Percentiles rank a stretch among this genome's conserved stretches.
Conservation (phyloP, 2,329 filamentous ascomycete genomes). For the Ceratocystis diversiconidia region DNA sequence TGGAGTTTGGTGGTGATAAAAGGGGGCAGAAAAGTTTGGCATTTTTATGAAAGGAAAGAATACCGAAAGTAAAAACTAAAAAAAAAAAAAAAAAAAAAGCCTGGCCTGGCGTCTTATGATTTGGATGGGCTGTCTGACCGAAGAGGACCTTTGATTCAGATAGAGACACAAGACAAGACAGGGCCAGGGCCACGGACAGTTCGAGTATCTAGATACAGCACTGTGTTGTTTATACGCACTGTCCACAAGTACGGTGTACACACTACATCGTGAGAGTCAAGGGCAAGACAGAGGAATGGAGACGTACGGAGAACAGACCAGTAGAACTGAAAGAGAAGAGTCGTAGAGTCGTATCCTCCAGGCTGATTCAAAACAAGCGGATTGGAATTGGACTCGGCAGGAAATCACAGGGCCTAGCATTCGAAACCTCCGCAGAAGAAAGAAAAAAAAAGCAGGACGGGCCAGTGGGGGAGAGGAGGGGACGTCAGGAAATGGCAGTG, state of each 20-base stretch:
- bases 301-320: too few species aligned
- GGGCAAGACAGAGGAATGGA: background rate
- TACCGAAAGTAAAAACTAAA: too few species aligned
- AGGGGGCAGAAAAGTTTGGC: too few species aligned
- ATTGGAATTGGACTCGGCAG: background rate
- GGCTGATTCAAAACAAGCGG: background rate
- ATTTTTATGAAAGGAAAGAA: too few species aligned
- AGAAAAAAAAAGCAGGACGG: background rate
- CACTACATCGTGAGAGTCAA: background rate
- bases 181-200: background rate
- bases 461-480: background rate
- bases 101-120: too few species aligned
- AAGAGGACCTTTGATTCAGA: slow-evolving; percentile 1
- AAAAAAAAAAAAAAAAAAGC: background rate
- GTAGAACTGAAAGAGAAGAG: background rate
- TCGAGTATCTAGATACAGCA: background rate
- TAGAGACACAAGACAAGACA: background rate
- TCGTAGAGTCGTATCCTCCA: background rate
- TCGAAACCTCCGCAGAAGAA: background rate
- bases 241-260: background rate
- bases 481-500: background rate
- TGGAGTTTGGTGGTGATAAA: too few species aligned
- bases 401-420: background rate
- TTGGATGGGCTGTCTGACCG: background rate
- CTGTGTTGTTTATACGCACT: background rate